Evolutionary conservation across 495 filamentous ascomycete genomes (phyloP).

Genomic region (Penicillium coffeae): DNA sequence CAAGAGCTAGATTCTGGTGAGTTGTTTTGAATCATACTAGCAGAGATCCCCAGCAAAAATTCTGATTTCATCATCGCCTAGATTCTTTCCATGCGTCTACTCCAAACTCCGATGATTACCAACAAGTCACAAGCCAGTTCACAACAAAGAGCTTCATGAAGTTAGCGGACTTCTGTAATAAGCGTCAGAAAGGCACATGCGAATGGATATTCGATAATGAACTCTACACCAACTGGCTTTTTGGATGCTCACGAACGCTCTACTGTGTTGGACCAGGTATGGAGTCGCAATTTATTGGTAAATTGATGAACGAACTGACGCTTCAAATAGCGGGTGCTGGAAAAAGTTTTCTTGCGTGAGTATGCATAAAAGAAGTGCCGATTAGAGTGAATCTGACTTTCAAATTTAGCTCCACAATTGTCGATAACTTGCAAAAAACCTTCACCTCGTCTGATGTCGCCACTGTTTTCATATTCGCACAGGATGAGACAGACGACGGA

Average conservation of each 20-base stretch:
- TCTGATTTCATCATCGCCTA: too few relatives aligned
- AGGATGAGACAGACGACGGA: conserved; percentile 23
- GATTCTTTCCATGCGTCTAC: conserved; percentile 2
- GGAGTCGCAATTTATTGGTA: neutral
- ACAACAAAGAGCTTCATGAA: conserved; percentile 21
- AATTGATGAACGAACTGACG: neutral
- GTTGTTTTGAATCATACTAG: neutral
- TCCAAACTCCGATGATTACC: conserved; percentile 7
- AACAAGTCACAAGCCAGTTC: conserved; percentile 15
- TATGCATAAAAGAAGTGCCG: neutral
- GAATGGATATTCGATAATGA: conserved; percentile 29
- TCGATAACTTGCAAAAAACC: conserved; percentile 25
- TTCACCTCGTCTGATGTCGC: conserved; percentile 35
- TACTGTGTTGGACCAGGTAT: conserved; percentile 32
- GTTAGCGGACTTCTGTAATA: conserved; percentile 29
- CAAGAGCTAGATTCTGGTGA: conserved; percentile 23
- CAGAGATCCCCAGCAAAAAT: too few relatives aligned
- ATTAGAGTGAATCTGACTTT: neutral
- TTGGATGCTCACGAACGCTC: conserved; percentile 23
- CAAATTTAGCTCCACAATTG: conserved; percentile 21
- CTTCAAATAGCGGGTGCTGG: conserved; percentile 30
- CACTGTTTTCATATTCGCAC: conserved; percentile 28
- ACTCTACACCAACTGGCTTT: conserved; percentile 23
- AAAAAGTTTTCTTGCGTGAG: conserved; percentile 35
- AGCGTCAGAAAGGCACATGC: conserved; percentile 24